Base-by-base conservation (phyloP, 2,329 filamentous ascomycete species). In the Penicillium sp. region DNA sequence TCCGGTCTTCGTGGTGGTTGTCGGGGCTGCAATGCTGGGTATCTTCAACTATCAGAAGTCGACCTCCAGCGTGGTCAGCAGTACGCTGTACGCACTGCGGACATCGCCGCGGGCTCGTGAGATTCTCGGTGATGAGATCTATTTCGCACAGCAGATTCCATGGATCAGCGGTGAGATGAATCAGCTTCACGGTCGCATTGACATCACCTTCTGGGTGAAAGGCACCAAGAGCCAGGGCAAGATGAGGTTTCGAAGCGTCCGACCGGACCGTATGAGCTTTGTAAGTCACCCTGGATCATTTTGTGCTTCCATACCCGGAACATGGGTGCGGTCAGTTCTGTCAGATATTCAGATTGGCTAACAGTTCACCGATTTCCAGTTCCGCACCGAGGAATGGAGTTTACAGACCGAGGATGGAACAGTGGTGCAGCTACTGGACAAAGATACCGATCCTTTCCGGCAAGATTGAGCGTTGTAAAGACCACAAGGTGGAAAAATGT, bases 1-100 rank as follows among this genome's bases (percentile, higher is more conserved):
- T 29, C 92, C 92, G 46, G 75, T 95, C 67, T 97, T 97, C 79
- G 68, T 86, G 46, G 71, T 81, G 55, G 76, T 89, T 55, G 82
- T 95, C 60, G 80, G 81, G 42, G 77, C 79, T 47, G 86, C 85
- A 58, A 84, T 85, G 58, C 75, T 95, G 52, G 89, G 87, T 60
- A 96, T 98, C 72, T 97, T 98, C 86, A 98, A 98, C 80, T 97
- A 98, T 81, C 92, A 98, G 71, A 96, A 96, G 72, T 83, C 85
- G 49, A 89, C 88, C n/a, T 89, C 84, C 24, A 88, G 87, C 47
- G 81, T 92, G 27, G 88, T 96, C n/a, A 83, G 83, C 47, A 89
- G 87, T 47, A 93, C 90, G 4, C 81, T 98, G 25, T 98, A 97
- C 77, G 88, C 92, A 1, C 81, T 98, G 56, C 88, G 93, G 56